Evolutionary conservation across 208 protist genomes (phyloP), one percentile per base, ranked within the genome.

Genomic region (Acanthamoeba healyi): DNA sequence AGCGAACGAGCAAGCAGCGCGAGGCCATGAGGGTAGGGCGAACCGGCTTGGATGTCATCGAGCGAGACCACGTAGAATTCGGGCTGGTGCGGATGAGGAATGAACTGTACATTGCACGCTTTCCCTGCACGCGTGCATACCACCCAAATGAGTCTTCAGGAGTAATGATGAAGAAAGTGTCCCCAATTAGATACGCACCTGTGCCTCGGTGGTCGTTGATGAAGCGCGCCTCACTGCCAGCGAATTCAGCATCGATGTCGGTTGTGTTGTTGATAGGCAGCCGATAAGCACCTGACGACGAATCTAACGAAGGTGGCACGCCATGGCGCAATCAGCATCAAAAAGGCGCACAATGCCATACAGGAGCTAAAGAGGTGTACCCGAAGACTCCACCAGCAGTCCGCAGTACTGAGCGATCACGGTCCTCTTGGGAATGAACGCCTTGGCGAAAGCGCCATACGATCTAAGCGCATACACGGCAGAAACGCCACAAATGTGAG

Each of bases 141-240:
- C n/a, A n/a, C n/a, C n/a, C n/a, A n/a, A n/a, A n/a, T n/a, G n/a
- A n/a, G n/a, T 67, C 0, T 63, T 32, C 15, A 63, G 29, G 0
- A 1, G 32, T 74, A 19, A 36, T 7, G 38, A 46, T 44, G 0
- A 14, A 44, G 67, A 6, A 44, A 34, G 22, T 15, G 6, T n/a
- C 14, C 4, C 9, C 15, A 32, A 72, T 12, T 10, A 34, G 34
- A 40, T 7, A 46, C 67, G 36, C 5, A 77, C 36, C 36, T 77
- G 67, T 77, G 67, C 36, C 36, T 17, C 67, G 2, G 67, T 38
- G 26, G 36, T 77, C 67, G 36, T 77, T 77, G 67, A 77, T 77
- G 67, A 9, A 77, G 34, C 67, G 34, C 12, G 38, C 9, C 10
- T 77, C 67, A n/a, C 44, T 77, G 34, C 67, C 67, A 0, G 67